Conservation (phyloP, 192 early-diverging fungal species). For the Entomortierella beljakovae region DNA sequence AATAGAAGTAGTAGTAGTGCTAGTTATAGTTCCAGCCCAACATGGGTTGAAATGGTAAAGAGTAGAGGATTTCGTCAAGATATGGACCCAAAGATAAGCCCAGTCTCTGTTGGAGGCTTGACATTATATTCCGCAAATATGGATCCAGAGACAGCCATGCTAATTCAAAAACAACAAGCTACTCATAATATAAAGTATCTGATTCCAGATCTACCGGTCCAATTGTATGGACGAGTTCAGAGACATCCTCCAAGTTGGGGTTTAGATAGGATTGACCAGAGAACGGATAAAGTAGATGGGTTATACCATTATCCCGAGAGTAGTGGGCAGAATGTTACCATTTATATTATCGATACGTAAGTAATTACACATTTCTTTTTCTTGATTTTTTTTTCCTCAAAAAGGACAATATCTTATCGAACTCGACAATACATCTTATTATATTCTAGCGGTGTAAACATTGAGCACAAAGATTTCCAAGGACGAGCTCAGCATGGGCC, state of each 20-base stretch:
- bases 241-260: constrained; percentile 45
- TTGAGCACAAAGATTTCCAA: constrained; percentile 59
- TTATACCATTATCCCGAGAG: constrained; percentile 32
- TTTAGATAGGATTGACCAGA: constrained; percentile 45
- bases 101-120: constrained; percentile 15
- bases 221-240: constrained; percentile 38
- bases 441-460: constrained; percentile 52
- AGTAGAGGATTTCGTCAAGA: background rate
- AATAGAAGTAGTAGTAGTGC: background rate
- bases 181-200: constrained; percentile 34
- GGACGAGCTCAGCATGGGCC: constrained; percentile 62
- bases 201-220: constrained; percentile 30
- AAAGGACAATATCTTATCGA: background rate
- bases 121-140: constrained; percentile 36
- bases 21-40: background rate
- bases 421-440: background rate
- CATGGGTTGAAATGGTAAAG: constrained; percentile 23
- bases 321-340: constrained; percentile 44
- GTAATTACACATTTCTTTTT: background rate
- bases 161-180: constrained; percentile 17
- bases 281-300: constrained; percentile 28
- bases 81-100: background rate
- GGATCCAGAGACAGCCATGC: constrained; percentile 20
- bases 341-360: constrained; percentile 57
- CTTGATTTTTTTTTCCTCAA: background rate